A percentile compares a stretch with the other conserved stretches of the same genome.
phyloP scores from a whole-genome alignment of 2,329 filamentous ascomycete species.

The Trichoderma aggressivum region DNA sequence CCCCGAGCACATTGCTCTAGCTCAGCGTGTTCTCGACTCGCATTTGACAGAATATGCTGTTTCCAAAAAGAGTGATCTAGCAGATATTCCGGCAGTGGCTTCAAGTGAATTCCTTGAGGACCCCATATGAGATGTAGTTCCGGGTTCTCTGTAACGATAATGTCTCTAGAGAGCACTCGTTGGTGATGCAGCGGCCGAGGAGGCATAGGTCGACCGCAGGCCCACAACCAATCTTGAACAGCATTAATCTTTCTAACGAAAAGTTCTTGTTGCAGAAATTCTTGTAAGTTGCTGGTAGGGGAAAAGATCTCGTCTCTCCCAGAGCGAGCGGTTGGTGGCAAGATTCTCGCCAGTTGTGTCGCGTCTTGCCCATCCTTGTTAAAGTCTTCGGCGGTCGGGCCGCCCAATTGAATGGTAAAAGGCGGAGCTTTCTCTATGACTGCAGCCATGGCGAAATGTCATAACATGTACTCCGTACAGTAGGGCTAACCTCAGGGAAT shows the following conservation, averaged over 20 bases:
- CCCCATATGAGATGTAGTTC: constrained; percentile 41
- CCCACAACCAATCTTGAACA: constrained; percentile 31
- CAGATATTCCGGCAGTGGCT: constrained; percentile 41
- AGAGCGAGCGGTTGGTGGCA: constrained; percentile 32
- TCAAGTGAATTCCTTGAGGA: constrained; percentile 36
- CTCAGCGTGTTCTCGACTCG: background rate
- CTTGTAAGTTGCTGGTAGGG: constrained; percentile 19
- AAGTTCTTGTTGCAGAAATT: constrained; percentile 31
- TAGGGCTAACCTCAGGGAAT: background rate
- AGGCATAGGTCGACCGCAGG: constrained; percentile 34
- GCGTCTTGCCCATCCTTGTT: background rate
- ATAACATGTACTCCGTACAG: background rate
- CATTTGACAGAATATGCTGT: constrained; percentile 24
- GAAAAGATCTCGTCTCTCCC: constrained; percentile 29
- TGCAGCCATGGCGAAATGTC: background rate
- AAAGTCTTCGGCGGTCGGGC: background rate
- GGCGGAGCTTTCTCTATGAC: background rate
- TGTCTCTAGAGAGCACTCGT: constrained; percentile 31
- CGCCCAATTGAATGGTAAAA: background rate
- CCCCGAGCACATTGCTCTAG: constrained; percentile 29
- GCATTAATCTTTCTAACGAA: constrained; percentile 30
- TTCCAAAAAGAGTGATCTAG: constrained; percentile 37
- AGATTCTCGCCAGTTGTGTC: constrained; percentile 21
- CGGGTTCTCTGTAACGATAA: constrained; percentile 36
- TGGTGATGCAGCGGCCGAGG: constrained; percentile 40